A percentile compares a stretch with the other conserved stretches of the same genome.
These are phyloP conservation scores for Saccharum officinarum DNA, from an alignment of 176 grass and related monocot genomes.

Conservation along the genomic window DNA sequence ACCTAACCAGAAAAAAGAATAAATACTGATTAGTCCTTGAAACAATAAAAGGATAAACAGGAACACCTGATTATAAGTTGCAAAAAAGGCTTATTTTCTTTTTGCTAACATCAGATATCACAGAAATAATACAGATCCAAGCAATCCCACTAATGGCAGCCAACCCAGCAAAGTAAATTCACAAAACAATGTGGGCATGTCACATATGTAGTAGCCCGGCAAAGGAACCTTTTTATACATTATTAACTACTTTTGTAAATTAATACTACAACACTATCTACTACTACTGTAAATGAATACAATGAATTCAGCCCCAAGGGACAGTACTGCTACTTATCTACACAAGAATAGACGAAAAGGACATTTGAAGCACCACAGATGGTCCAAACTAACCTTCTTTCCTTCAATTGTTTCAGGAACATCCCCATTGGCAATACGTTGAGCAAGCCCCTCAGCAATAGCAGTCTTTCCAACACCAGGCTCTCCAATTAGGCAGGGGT, in stretches of 20 bases:
- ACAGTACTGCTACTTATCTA: neutral
- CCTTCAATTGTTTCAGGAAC: slow-evolving; percentile 99
- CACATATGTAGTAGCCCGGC: neutral
- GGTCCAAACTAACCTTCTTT: slow-evolving; percentile 69
- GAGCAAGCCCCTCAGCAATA: slow-evolving; percentile 93
- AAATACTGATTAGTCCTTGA: neutral
- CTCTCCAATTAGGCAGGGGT: slow-evolving; percentile 93
- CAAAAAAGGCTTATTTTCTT: neutral
- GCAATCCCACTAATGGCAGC: neutral
- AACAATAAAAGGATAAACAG: slow-evolving; percentile 4
- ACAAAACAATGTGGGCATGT: neutral
- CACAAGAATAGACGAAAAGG: slow-evolving; percentile 8
- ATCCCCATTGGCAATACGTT: slow-evolving; percentile 85
- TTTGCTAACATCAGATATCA: neutral
- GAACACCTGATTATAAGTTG: neutral
- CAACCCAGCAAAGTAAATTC: slow-evolving; percentile 4
- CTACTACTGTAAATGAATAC: neutral
- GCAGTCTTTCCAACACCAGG: slow-evolving; percentile 98
- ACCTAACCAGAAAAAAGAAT: slow-evolving; percentile 44
- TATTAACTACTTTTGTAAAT: neutral
- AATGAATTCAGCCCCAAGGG: neutral
- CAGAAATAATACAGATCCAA: slow-evolving; percentile 4
- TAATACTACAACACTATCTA: neutral
- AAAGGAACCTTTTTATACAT: neutral
- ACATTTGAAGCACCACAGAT: neutral